Evolutionary conservation across 1,139 yeast genomes (phyloP).

Genomic region (Hyphopichia burtonii): DNA sequence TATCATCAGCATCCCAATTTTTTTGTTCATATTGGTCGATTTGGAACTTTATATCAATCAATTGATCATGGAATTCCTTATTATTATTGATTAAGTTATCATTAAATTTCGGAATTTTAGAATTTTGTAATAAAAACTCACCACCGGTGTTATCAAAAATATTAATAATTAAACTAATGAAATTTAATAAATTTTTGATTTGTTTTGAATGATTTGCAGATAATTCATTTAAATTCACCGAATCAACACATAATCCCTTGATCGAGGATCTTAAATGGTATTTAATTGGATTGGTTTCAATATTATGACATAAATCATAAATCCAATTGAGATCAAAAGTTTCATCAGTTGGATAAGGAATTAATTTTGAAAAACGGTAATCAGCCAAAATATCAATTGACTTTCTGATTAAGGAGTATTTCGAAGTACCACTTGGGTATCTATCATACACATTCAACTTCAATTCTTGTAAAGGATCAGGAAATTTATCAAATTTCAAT

Average conservation of each 20-base stretch:
- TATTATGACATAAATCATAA: constrained; percentile 42
- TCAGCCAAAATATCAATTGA: constrained; percentile 33
- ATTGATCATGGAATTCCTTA: constrained; percentile 18
- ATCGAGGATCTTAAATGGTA: constrained; percentile 49
- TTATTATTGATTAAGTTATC: constrained; percentile 24
- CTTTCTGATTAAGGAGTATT: constrained; percentile 43
- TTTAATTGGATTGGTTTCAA: constrained; percentile 46
- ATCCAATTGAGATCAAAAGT: constrained; percentile 34
- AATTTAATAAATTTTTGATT: constrained; percentile 27
- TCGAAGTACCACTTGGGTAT: constrained; percentile 57
- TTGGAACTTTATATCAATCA: constrained; percentile 22
- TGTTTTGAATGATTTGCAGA: constrained; percentile 20
- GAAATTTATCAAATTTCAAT: constrained; percentile 37
- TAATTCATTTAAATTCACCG: constrained; percentile 39
- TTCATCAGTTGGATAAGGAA: constrained; percentile 21
- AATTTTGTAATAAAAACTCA: constrained; percentile 37
- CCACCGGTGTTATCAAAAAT: constrained; percentile 35
- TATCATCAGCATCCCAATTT: constrained; percentile 43
- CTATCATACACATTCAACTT: constrained; percentile 42
- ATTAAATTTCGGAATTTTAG: constrained; percentile 42
- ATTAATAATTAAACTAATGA: constrained; percentile 29
- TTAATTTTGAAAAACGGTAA: constrained; percentile 21
- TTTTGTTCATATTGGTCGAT: constrained; percentile 34
- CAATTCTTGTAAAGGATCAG: constrained; percentile 42
- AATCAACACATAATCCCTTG: constrained; percentile 35